Evolutionary conservation across 768 basidiomycete species (phyloP).

Genomic region (Hygrophorus pudorinus): DNA sequence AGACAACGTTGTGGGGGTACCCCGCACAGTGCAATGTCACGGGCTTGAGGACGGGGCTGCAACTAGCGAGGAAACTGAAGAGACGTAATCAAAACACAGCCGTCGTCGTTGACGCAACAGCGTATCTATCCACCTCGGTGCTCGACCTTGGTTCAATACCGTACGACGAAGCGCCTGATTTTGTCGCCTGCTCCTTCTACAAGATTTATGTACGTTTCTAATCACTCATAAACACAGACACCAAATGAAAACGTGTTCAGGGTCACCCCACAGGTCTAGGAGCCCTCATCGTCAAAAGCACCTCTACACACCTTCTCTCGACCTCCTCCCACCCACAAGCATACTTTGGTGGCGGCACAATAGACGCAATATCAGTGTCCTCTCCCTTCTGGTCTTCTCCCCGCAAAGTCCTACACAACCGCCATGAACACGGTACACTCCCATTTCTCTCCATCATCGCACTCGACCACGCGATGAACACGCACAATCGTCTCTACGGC

Average conservation of each 20-base stretch:
- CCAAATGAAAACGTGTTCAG: neutral
- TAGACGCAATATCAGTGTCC: conserved; percentile 46
- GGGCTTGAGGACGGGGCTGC: conserved; percentile 10
- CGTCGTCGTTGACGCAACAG: conserved; percentile 43
- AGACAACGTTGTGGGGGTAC: conserved; percentile 8
- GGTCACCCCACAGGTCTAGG: conserved; percentile 53
- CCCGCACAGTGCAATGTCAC: conserved; percentile 13
- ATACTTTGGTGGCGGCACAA: conserved; percentile 51
- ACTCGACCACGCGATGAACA: conserved; percentile 8
- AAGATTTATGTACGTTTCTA: conserved; percentile 33
- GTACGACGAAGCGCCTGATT: conserved; percentile 35
- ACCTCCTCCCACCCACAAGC: conserved; percentile 26
- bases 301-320: conserved; percentile 28
- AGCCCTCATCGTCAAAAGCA: conserved; percentile 39
- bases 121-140: conserved; percentile 40
- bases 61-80: conserved; percentile 5
- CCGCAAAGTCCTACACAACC: conserved; percentile 9
- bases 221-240: neutral
- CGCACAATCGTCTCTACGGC: conserved; percentile 9
- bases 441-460: conserved; percentile 12
- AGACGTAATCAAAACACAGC: conserved; percentile 2
- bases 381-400: conserved; percentile 10
- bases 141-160: conserved; percentile 28
- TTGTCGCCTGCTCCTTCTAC: conserved; percentile 48
- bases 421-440: conserved; percentile 12